These are phyloP conservation scores for Ocimum tenuiflorum DNA, from an alignment of 257 asterid genomes.

Conservation along the genomic window DNA sequence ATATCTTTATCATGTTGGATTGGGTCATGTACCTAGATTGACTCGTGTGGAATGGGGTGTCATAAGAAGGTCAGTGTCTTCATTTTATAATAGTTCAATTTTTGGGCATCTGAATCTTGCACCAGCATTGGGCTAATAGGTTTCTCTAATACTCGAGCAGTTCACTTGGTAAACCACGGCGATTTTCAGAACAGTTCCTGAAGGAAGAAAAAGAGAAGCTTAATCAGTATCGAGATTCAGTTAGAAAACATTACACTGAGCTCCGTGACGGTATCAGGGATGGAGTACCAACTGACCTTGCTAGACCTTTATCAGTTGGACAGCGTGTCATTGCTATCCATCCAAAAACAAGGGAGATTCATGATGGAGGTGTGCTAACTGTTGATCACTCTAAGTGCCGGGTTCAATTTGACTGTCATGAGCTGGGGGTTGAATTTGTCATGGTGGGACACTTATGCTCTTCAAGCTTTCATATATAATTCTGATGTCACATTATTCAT, in stretches of 20 bases:
- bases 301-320: slow-evolving; percentile 87
- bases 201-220: slow-evolving; percentile 95
- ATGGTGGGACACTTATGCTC: slow-evolving; percentile 40
- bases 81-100: background rate
- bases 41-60: slow-evolving; percentile 95
- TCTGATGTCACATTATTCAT: slow-evolving; percentile 4
- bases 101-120: slow-evolving; percentile 3
- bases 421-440: slow-evolving; percentile 91
- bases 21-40: slow-evolving; percentile 81
- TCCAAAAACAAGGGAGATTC: slow-evolving; percentile 86
- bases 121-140: background rate
- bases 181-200: slow-evolving; percentile 86
- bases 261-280: slow-evolving; percentile 80
- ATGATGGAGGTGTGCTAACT: slow-evolving; percentile 83
- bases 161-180: slow-evolving; percentile 90
- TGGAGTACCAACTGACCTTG: slow-evolving; percentile 85
- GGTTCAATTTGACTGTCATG: slow-evolving; percentile 88
- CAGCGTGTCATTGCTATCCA: slow-evolving; percentile 93
- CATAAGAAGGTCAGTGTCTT: slow-evolving; percentile 62
- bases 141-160: slow-evolving; percentile 39
- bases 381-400: slow-evolving; percentile 82
- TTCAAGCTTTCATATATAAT: slow-evolving; percentile 10
- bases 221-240: slow-evolving; percentile 78
- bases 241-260: slow-evolving; percentile 76
- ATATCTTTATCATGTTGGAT: slow-evolving; percentile 73